Evolutionary conservation across 768 basidiomycete genomes (phyloP).

Genomic region (Phylloporus scabripes): DNA sequence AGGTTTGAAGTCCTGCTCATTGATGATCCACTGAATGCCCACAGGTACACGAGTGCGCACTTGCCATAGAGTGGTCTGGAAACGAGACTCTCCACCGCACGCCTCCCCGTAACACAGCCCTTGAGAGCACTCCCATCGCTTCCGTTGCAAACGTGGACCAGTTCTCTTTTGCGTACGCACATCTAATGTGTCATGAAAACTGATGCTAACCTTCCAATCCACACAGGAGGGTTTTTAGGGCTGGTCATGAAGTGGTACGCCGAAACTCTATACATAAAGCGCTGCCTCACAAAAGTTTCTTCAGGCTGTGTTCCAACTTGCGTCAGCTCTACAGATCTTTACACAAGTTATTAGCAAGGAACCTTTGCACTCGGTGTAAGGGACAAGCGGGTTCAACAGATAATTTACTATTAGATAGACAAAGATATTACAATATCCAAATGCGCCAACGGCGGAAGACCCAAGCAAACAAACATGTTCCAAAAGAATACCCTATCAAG

Average conservation of each 20-base stretch:
- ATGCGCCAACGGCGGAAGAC: conserved; percentile 31
- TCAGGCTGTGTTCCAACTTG: conserved; percentile 60
- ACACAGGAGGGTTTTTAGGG: conserved; percentile 46
- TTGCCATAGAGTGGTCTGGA: conserved; percentile 46
- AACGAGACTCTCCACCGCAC: conserved; percentile 36
- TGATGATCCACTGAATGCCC: background rate
- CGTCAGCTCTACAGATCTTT: conserved; percentile 53
- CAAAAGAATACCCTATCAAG: conserved; percentile 54
- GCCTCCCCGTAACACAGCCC: conserved; percentile 50
- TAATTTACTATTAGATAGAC: background rate
- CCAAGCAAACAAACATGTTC: conserved; percentile 64
- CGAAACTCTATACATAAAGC: background rate
- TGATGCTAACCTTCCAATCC: background rate
- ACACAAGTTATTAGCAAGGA: conserved; percentile 47
- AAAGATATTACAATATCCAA: conserved; percentile 22
- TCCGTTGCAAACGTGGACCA: conserved; percentile 61
- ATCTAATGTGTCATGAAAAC: too few relatives aligned
- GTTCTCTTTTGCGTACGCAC: conserved; percentile 51
- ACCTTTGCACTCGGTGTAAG: conserved; percentile 47
- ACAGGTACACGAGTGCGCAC: conserved; percentile 33
- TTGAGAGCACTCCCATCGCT: conserved; percentile 46
- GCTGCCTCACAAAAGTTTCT: background rate
- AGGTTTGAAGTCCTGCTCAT: conserved; percentile 6
- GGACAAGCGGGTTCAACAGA: background rate
- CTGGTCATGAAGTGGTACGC: conserved; percentile 63